phyloP scores from a whole-genome alignment of 2,329 filamentous ascomycete genomes.

The Phaeosphaeriaceae sp. region DNA sequence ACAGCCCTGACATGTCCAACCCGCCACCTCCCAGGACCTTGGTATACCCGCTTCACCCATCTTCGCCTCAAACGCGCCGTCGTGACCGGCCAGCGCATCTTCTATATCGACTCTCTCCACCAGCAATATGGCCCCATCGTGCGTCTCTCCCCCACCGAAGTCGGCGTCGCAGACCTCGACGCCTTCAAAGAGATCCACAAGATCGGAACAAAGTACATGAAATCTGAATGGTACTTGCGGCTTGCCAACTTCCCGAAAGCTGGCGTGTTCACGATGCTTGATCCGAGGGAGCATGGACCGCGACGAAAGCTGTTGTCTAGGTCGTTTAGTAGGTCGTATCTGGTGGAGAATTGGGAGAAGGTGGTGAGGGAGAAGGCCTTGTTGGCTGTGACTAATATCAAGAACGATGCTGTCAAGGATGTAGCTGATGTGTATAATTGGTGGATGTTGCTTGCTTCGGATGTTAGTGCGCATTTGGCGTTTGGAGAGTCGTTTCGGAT shows the following conservation, averaged over 20 bases:
- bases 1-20: no score
- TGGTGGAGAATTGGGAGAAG: constrained; percentile 48
- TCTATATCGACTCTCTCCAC: constrained; percentile 51
- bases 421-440: constrained; percentile 46
- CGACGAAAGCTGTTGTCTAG: constrained; percentile 47
- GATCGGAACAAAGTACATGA: constrained; percentile 39
- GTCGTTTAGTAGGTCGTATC: constrained; percentile 45
- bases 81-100: constrained; percentile 47
- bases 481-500: constrained; percentile 52
- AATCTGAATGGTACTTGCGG: constrained; percentile 35
- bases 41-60: constrained; percentile 43
- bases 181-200: constrained; percentile 41
- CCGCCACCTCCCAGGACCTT: constrained; percentile 37
- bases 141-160: constrained; percentile 40
- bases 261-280: constrained; percentile 49
- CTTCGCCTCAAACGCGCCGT: constrained; percentile 49
- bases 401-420: constrained; percentile 27
- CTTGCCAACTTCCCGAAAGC: constrained; percentile 34
- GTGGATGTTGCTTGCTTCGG: constrained; percentile 51
- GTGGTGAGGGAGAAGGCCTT: constrained; percentile 42
- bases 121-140: constrained; percentile 41
- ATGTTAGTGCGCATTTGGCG: constrained; percentile 46
- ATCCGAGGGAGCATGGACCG: constrained; percentile 43
- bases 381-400: constrained; percentile 44
- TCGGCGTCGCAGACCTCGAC: constrained; percentile 38